A percentile compares a stretch with the other conserved stretches of the same genome.
These are phyloP conservation scores for Coix lacrymajobi DNA, from an alignment of 176 grass and related monocot genomes.

Conservation along the genomic window DNA sequence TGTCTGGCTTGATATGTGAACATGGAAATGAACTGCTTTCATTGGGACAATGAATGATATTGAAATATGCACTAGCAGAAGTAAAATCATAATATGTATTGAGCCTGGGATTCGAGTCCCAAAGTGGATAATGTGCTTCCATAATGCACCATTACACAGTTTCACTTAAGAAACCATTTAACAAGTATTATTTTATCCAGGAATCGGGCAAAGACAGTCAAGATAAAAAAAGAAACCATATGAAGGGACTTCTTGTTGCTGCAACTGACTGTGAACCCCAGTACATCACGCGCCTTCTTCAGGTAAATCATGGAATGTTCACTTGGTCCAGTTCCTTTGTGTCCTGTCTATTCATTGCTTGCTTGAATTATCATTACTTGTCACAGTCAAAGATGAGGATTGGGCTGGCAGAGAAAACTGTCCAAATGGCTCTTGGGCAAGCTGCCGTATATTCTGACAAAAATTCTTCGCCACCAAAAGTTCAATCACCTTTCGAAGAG, in stretches of 20 bases:
- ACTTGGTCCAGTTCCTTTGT: not conserved
- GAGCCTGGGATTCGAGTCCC: not conserved
- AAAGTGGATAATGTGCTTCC: conserved; percentile 1
- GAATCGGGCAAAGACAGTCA: conserved; percentile 97
- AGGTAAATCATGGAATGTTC: conserved; percentile 48
- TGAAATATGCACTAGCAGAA: not conserved
- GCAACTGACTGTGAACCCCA: conserved; percentile 93
- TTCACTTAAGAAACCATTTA: conserved; percentile 15
- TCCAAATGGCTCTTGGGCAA: conserved; percentile 86
- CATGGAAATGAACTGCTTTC: not conserved
- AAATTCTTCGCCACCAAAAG: conserved; percentile 28
- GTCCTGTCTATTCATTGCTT: conserved; percentile 5
- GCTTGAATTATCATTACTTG: conserved; percentile 23
- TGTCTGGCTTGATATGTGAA: not conserved
- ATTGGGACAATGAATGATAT: not conserved
- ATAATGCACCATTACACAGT: not conserved
- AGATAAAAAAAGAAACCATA: conserved; percentile 96
- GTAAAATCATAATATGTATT: not conserved
- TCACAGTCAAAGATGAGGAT: conserved; percentile 98
- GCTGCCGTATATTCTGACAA: conserved; percentile 73
- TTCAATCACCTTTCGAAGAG: conserved; percentile 82
- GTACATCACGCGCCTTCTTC: conserved; percentile 91
- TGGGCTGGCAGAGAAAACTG: conserved; percentile 95
- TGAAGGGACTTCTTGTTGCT: conserved; percentile 96
- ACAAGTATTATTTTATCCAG: conserved; percentile 28